Conservation (phyloP, 2,329 filamentous ascomycete species). For the Fusarium longipes region DNA sequence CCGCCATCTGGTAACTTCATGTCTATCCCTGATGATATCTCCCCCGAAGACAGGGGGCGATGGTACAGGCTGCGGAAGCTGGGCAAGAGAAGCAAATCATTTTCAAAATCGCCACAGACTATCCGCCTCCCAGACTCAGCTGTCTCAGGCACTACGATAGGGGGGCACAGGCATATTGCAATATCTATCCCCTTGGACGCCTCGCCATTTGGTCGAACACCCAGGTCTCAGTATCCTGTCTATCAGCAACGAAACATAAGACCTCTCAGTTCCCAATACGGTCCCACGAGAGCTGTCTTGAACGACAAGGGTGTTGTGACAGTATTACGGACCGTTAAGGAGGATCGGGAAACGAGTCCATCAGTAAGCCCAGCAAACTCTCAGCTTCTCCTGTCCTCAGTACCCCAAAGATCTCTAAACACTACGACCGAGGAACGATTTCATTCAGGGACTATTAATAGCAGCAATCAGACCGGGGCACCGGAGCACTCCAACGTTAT, state of each 20-base stretch:
- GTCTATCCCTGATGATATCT: constrained; percentile 55
- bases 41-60: constrained; percentile 51
- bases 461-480: constrained; percentile 25
- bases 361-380: constrained; percentile 26
- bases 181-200: constrained; percentile 69
- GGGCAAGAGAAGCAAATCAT: constrained; percentile 52
- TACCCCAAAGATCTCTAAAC: constrained; percentile 10
- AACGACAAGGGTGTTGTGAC: constrained; percentile 54
- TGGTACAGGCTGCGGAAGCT: constrained; percentile 59
- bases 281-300: constrained; percentile 46
- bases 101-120: constrained; percentile 46
- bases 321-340: constrained; percentile 49
- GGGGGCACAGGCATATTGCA: constrained; percentile 67
- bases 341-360: constrained; percentile 39
- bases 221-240: constrained; percentile 52
- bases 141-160: constrained; percentile 64
- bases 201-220: constrained; percentile 54
- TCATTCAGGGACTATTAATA: constrained; percentile 16
- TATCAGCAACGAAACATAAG: constrained; percentile 35
- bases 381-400: constrained; percentile 18
- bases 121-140: constrained; percentile 65
- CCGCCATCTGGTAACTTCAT: constrained; percentile 64
- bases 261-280: constrained; percentile 35
- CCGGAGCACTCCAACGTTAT: constrained; percentile 41
- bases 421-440: constrained; percentile 6